These are phyloP conservation scores for Arthromyces matolae DNA, from an alignment of 768 basidiomycete genomes.

Conservation along the genomic window DNA sequence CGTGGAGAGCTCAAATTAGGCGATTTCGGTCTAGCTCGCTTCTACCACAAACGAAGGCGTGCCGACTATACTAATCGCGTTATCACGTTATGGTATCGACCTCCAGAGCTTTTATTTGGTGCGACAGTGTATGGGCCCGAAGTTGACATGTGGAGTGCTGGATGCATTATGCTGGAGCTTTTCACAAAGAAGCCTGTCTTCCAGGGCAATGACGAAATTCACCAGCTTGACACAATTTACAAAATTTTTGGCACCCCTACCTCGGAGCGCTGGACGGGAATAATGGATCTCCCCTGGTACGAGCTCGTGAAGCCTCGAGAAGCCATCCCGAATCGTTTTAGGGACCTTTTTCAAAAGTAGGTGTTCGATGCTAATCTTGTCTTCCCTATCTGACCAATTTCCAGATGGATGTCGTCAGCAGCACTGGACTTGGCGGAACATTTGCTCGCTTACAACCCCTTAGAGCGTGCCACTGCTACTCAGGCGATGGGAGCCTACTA, in stretches of 20 bases:
- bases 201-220: slow-evolving; percentile 96
- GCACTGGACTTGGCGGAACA: slow-evolving; percentile 85
- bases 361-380: slow-evolving; percentile 13
- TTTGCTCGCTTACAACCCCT: slow-evolving; percentile 79
- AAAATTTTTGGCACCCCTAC: slow-evolving; percentile 88
- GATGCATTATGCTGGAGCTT: slow-evolving; percentile 98
- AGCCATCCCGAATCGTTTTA: slow-evolving; percentile 67
- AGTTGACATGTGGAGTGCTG: slow-evolving; percentile 99
- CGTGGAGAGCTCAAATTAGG: slow-evolving; percentile 91
- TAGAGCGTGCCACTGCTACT: slow-evolving; percentile 66
- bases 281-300: slow-evolving; percentile 91
- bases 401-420: slow-evolving; percentile 81
- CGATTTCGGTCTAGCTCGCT: slow-evolving; percentile 95
- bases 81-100: slow-evolving; percentile 97
- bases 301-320: slow-evolving; percentile 94
- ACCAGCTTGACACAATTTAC: slow-evolving; percentile 93
- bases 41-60: slow-evolving; percentile 87
- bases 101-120: slow-evolving; percentile 91
- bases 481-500: slow-evolving; percentile 83
- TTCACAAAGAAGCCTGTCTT: slow-evolving; percentile 96
- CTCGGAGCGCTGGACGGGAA: slow-evolving; percentile 74
- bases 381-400: slow-evolving; percentile 3
- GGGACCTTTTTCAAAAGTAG: slow-evolving; percentile 83
- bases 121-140: slow-evolving; percentile 96
- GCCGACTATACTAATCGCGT: slow-evolving; percentile 99